phyloP scores from a whole-genome alignment of 1,139 yeast species.

The Kodamaea sp. region DNA sequence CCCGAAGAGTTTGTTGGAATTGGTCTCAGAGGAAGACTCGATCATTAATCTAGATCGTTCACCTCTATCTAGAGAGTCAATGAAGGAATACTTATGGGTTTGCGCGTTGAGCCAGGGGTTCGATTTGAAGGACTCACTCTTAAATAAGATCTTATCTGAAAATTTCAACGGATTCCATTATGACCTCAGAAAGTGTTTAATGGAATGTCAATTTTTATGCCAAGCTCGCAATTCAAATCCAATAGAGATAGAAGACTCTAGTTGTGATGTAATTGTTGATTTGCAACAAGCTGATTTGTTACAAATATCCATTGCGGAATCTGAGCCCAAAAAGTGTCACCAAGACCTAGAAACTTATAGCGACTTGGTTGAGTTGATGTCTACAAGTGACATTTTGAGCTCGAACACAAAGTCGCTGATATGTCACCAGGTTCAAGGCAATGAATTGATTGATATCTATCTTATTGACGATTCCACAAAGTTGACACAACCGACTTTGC shows the following conservation, averaged over 20 bases:
- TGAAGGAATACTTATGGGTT: conserved; percentile 40
- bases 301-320: neutral
- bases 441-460: conserved; percentile 40
- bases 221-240: conserved; percentile 18
- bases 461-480: conserved; percentile 27
- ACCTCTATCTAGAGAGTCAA: conserved; percentile 20
- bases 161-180: conserved; percentile 23
- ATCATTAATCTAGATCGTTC: conserved; percentile 28
- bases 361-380: conserved; percentile 31
- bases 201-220: conserved; percentile 60
- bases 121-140: conserved; percentile 27
- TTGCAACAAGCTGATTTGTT: neutral
- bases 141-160: conserved; percentile 34
- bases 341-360: conserved; percentile 12
- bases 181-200: conserved; percentile 60
- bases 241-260: neutral
- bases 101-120: conserved; percentile 41
- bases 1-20: conserved; percentile 53
- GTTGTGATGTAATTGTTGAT: no score
- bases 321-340: neutral
- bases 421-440: conserved; percentile 32
- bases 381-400: conserved; percentile 41
- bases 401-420: conserved; percentile 36
- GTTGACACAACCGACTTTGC: conserved; percentile 24
- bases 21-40: conserved; percentile 45